A percentile compares a stretch with the other conserved stretches of the same genome.
These are phyloP conservation scores for Daldinia childiae DNA, from an alignment of 495 filamentous ascomycete genomes.

Conservation along the genomic window DNA sequence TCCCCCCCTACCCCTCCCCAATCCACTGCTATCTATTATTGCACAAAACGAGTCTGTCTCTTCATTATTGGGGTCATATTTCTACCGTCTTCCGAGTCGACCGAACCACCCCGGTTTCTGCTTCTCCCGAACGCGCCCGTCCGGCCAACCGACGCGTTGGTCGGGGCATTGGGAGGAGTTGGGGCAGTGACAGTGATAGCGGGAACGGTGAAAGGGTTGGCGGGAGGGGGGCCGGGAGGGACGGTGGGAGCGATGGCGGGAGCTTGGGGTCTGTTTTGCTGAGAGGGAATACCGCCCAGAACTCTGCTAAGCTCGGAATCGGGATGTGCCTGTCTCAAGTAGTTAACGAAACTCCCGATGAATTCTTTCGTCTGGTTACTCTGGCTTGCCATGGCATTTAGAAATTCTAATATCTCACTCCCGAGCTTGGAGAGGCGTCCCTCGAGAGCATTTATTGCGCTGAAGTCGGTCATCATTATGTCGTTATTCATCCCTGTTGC, in stretches of 20 bases:
- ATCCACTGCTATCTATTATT: too few relatives aligned
- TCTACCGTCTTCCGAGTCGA: not conserved
- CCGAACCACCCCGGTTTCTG: not conserved
- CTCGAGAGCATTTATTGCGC: not conserved
- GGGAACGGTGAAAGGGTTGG: too few relatives aligned
- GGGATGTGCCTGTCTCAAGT: not conserved
- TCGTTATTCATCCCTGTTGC: not conserved
- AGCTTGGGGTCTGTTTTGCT: not conserved
- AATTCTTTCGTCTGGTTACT: not conserved
- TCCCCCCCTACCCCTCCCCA: not conserved
- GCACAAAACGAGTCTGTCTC: too few relatives aligned
- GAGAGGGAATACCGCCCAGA: not conserved
- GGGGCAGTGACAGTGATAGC: too few relatives aligned
- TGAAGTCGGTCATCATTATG: conserved; percentile 3
- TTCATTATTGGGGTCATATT: not conserved
- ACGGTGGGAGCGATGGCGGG: not conserved
- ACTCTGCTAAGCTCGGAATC: conserved; percentile 1
- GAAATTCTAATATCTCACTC: not conserved
- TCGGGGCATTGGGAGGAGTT: too few relatives aligned
- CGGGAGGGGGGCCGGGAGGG: not conserved
- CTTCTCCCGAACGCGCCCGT: not conserved
- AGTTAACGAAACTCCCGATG: not conserved
- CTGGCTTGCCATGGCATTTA: not conserved
- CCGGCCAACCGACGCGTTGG: too few relatives aligned
- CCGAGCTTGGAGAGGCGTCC: not conserved